Conservation (phyloP, 208 protist species). For the Trypanosoma theileri region DNA sequence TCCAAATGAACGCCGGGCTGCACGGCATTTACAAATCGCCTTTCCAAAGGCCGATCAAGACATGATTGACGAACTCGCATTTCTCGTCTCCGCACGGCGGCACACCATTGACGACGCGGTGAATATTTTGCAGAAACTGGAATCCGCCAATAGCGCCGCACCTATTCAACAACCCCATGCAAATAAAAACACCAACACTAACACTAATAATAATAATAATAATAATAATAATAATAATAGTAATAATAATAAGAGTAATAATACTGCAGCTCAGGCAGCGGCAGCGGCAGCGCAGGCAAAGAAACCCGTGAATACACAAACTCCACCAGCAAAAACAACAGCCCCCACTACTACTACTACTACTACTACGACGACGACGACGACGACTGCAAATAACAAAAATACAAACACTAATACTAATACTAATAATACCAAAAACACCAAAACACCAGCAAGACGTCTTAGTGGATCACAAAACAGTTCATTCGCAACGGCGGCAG, state of each 20-base stretch:
- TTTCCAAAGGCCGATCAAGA: constrained; percentile 44
- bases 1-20: constrained; percentile 33
- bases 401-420: constrained; percentile 1
- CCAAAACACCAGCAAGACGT: too few relatives aligned
- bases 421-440: background rate
- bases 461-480: too few relatives aligned
- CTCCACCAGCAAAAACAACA: too few relatives aligned
- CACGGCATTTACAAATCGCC: constrained; percentile 37
- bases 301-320: too few relatives aligned
- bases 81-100: constrained; percentile 50
- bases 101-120: constrained; percentile 60
- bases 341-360: too few relatives aligned
- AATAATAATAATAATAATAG: constrained; percentile 5
- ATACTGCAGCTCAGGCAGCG: too few relatives aligned
- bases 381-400: background rate
- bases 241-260: too few relatives aligned
- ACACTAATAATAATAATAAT: background rate
- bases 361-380: too few relatives aligned
- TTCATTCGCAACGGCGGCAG: background rate
- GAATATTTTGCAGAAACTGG: constrained; percentile 28
- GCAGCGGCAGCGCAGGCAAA: too few relatives aligned
- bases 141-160: background rate
- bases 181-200: background rate
- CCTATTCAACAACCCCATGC: background rate
- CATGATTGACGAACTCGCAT: constrained; percentile 43